Base-by-base conservation (phyloP, 345 rosid genomes). In the Gossypium longicalyx region DNA sequence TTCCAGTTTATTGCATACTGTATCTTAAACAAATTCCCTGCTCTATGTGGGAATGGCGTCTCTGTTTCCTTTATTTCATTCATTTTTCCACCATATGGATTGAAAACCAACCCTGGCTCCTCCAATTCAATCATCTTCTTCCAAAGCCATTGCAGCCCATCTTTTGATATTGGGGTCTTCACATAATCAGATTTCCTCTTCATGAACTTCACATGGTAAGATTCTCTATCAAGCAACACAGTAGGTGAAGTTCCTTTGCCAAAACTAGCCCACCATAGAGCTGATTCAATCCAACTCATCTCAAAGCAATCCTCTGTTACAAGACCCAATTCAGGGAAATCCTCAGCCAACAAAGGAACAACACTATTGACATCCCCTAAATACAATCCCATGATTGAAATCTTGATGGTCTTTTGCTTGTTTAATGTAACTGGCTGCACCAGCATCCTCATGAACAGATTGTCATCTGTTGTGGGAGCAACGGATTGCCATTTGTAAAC, bases 151-250 rank as follows among this genome's bases (percentile, higher is more conserved):
- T 80, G 74, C 44, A 92, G 49, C 16, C 70, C 83, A 0, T 63
- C 43, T 62, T 71, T 83, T 0, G 80, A 44, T 45, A 92, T 86
- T 9, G 82, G 87, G 0, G 66, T 77, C 19, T 27, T 81, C 0
- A 92, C 90, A 43, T 87, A 90, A 73, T 92, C 93, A 0, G 97
- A 90, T 48, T 92, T 92, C 79, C 88, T 85, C 79, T 91, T 91
- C 11, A 81, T 49, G 72, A 82, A 85, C 49, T 60, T 69, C 0
- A 82, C 82, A 0, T 80, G 47, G 61, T 80, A 78, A 0, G 83
- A 80, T 7, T 78, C 23, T 53, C 89, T 71, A 22, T 84, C 86
- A 0, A 86, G 86, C 71, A 91, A 78, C 64, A 72, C 87, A 17
- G 82, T 72, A 1, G 86, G 89, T 16, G 82, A 53, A 7, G 84